Evolutionary conservation across 2,329 filamentous ascomycete genomes (phyloP), one percentile per base, ranked within the genome.

Genomic region (Aspergillus niger): DNA sequence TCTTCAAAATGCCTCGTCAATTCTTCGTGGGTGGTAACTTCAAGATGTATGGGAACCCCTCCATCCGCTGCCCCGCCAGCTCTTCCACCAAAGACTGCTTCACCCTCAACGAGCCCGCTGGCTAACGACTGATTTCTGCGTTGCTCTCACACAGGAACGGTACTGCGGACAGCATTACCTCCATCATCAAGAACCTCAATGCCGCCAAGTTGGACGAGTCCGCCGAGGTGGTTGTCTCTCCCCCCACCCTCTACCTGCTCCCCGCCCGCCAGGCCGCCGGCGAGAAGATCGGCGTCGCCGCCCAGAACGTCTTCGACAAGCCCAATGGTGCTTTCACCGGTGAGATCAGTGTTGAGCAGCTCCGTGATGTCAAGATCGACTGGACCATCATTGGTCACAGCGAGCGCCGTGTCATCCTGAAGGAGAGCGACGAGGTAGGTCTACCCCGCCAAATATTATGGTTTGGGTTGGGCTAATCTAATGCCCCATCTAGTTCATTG

Each of bases 11-110:
- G 92, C 86, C 89, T 86, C 92, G 92, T 85, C 90, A 92, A 85
- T 97, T 96, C 86, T 96, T 97, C 80, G 91, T 97, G 80, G 93
- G 93, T 80, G 93, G 93, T 77, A 99, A 99, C 89, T 98, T 98
- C 85, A 98, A 99, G 87, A 98, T 98, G 93, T 96, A 83, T 77
- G 85, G 17, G 3, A 28, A 11, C 70, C 62, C 67, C 67, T 67
- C 70, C 61, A 70, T 59, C 63, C 65, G 62, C 65, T 69, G 65
- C 67, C 65, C 60, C 63, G 66, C 65, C 61, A 54, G 22, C 17
- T 53, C 50, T 53, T 26, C 17, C 13, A 30, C 10, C 55, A 52
- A 32, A 28, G 36, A 48, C 53, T 39, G 11, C 52, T 38, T 26
- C 57, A 26, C 39, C 28, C 38, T 36, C 38, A 52, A 49, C 10